phyloP scores from a whole-genome alignment of 2,329 filamentous ascomycete species.

The Cytospora mali region DNA sequence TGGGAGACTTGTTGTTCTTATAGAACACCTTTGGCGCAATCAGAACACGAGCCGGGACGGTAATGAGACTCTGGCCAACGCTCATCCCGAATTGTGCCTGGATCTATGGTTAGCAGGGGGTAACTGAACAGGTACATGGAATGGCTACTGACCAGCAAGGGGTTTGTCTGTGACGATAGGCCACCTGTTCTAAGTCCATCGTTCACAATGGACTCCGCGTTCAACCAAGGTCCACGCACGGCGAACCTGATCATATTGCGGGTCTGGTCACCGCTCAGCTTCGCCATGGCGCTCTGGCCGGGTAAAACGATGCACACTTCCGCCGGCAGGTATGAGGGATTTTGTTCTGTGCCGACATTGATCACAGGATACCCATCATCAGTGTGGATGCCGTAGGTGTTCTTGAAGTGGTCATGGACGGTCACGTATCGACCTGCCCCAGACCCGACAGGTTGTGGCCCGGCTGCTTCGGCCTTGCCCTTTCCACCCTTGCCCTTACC shows the following conservation, averaged over 20 bases:
- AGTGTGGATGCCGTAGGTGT: conserved; percentile 38
- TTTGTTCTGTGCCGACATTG: conserved; percentile 58
- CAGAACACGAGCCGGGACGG: conserved; percentile 65
- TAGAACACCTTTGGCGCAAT: conserved; percentile 57
- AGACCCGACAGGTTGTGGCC: conserved; percentile 12
- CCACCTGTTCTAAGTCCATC: conserved; percentile 54
- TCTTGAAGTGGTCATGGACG: conserved; percentile 54
- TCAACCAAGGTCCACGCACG: conserved; percentile 56
- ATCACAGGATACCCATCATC: conserved; percentile 51
- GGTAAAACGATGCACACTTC: conserved; percentile 59
- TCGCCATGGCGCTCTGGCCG: conserved; percentile 55
- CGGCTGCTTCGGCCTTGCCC: conserved; percentile 3
- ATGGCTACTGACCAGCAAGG: conserved; percentile 39
- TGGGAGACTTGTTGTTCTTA: conserved; percentile 32
- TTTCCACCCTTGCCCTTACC: conserved; percentile 21
- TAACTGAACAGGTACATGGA: neutral
- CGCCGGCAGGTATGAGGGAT: conserved; percentile 60
- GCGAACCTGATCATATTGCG: conserved; percentile 63
- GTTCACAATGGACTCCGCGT: conserved; percentile 57
- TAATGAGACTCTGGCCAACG: conserved; percentile 55
- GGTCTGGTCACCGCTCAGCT: conserved; percentile 55
- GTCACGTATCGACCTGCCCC: conserved; percentile 45
- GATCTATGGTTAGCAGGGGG: conserved; percentile 41
- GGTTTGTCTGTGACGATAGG: conserved; percentile 42
- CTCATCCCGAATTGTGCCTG: conserved; percentile 47